Evolutionary conservation across 345 rosid genomes (phyloP).

Genomic region (Eucalyptus pauciflora): DNA sequence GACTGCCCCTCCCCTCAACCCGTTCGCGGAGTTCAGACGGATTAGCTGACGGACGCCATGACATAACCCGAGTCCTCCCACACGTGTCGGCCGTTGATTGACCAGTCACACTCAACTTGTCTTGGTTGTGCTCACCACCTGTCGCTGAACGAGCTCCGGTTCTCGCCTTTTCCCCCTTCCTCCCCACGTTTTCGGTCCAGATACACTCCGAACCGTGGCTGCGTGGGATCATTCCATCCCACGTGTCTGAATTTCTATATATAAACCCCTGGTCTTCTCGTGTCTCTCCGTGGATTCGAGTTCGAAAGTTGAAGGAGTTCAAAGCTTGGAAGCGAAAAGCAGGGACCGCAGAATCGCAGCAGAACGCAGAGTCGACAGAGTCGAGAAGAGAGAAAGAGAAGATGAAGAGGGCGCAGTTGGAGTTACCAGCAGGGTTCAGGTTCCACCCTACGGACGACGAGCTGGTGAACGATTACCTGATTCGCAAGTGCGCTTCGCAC

Average conservation of each 20-base stretch:
- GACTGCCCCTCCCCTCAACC: background rate
- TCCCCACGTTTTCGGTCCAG: background rate
- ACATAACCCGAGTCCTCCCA: background rate
- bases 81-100: background rate
- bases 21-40: background rate
- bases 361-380: background rate
- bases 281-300: background rate
- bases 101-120: background rate
- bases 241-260: background rate
- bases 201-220: background rate
- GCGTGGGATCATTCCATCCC: background rate
- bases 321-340: background rate
- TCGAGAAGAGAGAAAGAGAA: background rate
- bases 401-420: slow-evolving; percentile 15
- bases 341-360: background rate
- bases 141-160: background rate
- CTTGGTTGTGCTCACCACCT: background rate
- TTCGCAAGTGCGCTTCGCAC: slow-evolving; percentile 51
- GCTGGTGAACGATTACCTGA: slow-evolving; percentile 62
- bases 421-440: slow-evolving; percentile 84
- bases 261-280: background rate
- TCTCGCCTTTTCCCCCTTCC: background rate
- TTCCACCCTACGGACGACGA: slow-evolving; percentile 97
- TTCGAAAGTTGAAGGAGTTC: background rate
- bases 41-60: background rate